A percentile compares a stretch with the other conserved stretches of the same genome.
Evolutionary conservation across 805 yeast genomes (phyloP).

Genomic region (Lachancea sp.): DNA sequence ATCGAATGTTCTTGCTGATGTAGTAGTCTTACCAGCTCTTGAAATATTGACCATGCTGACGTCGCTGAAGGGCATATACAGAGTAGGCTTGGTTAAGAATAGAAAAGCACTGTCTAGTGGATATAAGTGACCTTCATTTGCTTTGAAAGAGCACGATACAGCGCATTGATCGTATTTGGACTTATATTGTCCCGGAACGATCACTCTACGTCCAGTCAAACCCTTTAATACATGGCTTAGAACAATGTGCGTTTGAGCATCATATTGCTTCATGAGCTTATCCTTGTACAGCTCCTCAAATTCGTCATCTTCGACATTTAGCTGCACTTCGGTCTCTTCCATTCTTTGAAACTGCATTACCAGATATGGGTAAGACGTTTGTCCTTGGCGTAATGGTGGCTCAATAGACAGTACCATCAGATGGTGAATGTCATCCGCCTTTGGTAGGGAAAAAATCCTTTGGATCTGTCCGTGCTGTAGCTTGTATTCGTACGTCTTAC

Average conservation of each 20-base stretch:
- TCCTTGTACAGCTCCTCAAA: slow-evolving; percentile 69
- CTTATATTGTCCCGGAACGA: slow-evolving; percentile 75
- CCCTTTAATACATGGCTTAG: slow-evolving; percentile 86
- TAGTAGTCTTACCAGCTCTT: slow-evolving; percentile 74
- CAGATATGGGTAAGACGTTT: slow-evolving; percentile 89
- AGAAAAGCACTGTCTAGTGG: slow-evolving; percentile 88
- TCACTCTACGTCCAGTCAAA: slow-evolving; percentile 76
- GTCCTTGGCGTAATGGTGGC: slow-evolving; percentile 97
- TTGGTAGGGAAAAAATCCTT: slow-evolving; percentile 85
- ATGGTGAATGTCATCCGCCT: slow-evolving; percentile 89
- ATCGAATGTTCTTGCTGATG: slow-evolving; percentile 86
- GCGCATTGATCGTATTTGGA: slow-evolving; percentile 79
- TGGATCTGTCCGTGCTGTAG: slow-evolving; percentile 85
- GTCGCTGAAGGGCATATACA: slow-evolving; percentile 83
- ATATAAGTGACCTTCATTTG: slow-evolving; percentile 89
- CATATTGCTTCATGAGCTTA: slow-evolving; percentile 66
- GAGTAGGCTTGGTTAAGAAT: slow-evolving; percentile 90
- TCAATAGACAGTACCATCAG: slow-evolving; percentile 84
- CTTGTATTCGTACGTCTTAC: slow-evolving; percentile 96
- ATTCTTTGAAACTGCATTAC: slow-evolving; percentile 84
- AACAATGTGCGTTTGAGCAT: slow-evolving; percentile 79
- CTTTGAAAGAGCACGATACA: slow-evolving; percentile 86
- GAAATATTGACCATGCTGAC: slow-evolving; percentile 73
- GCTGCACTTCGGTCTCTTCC: slow-evolving; percentile 85
- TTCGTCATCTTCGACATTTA: slow-evolving; percentile 79